Evolutionary conservation across 2,329 filamentous ascomycete genomes (phyloP).

Genomic region (Tolypocladium sp.): DNA sequence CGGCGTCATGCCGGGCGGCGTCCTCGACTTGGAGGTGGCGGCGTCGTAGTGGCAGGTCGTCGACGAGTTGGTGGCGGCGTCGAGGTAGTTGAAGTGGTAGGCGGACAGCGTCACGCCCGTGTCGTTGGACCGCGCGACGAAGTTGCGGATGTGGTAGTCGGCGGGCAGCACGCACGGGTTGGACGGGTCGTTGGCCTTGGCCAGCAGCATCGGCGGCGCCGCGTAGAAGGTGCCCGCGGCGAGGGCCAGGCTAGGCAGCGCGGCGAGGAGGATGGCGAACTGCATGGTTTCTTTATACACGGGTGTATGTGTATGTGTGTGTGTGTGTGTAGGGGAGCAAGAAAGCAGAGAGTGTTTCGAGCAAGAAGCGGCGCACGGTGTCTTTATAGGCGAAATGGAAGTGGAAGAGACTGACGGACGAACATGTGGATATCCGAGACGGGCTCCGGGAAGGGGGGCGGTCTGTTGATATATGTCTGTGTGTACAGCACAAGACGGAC

Average conservation of each 20-base stretch:
- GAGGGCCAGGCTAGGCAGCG: constrained; percentile 9
- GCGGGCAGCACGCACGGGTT: constrained; percentile 26
- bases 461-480: neutral
- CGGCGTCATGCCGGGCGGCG: constrained; percentile 17
- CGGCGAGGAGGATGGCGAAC: constrained; percentile 3
- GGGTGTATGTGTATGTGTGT: neutral
- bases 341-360: no score
- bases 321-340: no score
- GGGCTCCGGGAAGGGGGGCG: neutral
- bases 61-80: constrained; percentile 27
- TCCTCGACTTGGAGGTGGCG: constrained; percentile 26
- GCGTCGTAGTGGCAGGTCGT: constrained; percentile 34
- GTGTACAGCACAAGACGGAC: neutral
- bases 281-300: constrained; percentile 3
- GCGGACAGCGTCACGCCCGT: constrained; percentile 20
- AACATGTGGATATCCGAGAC: neutral
- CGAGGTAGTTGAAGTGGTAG: constrained; percentile 31
- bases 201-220: constrained; percentile 14
- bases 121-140: constrained; percentile 23
- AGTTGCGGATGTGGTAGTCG: constrained; percentile 28
- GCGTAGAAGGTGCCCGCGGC: constrained; percentile 15
- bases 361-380: neutral
- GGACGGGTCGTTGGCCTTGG: constrained; percentile 12
- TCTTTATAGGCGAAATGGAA: neutral
- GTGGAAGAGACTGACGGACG: neutral